Conservation (phyloP, 148 eudicot species). For the Vaccinium myrtillus region DNA sequence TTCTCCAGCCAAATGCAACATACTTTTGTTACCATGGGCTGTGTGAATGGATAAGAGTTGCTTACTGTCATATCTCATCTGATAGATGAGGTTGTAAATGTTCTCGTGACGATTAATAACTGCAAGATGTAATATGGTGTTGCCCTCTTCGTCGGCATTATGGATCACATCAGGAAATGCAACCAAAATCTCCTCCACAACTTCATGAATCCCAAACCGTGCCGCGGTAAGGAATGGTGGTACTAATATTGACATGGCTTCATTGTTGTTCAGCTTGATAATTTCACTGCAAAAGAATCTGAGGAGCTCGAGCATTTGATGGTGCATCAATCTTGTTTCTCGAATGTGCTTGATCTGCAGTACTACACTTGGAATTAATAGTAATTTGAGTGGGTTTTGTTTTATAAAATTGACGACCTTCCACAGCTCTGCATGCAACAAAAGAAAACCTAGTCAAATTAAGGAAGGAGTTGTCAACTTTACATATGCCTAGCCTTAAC, state of each 20-base stretch:
- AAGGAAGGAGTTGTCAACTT: too few species aligned
- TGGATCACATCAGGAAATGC: constrained; percentile 17
- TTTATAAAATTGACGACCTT: too few species aligned
- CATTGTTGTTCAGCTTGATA: too few species aligned
- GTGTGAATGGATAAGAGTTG: neutral
- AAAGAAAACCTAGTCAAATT: too few species aligned
- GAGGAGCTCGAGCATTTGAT: too few species aligned
- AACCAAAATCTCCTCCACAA: constrained; percentile 21
- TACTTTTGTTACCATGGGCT: neutral
- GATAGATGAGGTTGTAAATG: neutral
- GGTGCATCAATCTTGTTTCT: too few species aligned
- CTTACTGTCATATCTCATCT: neutral
- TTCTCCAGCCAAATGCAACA: constrained; percentile 13
- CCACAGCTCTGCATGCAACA: too few species aligned
- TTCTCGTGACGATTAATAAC: constrained; percentile 14
- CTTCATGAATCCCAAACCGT: constrained; percentile 16
- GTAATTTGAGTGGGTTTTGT: too few species aligned
- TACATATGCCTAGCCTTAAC: too few species aligned
- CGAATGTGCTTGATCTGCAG: too few species aligned
- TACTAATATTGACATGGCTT: neutral
- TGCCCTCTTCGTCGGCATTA: neutral
- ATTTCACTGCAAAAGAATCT: too few species aligned
- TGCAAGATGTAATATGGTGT: constrained; percentile 16
- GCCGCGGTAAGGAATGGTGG: constrained; percentile 11
- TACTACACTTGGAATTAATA: too few species aligned